A percentile compares a stretch with the other conserved stretches of the same genome.
Conservation (phyloP, 139 green algal species). For the Chlorella sp. region DNA sequence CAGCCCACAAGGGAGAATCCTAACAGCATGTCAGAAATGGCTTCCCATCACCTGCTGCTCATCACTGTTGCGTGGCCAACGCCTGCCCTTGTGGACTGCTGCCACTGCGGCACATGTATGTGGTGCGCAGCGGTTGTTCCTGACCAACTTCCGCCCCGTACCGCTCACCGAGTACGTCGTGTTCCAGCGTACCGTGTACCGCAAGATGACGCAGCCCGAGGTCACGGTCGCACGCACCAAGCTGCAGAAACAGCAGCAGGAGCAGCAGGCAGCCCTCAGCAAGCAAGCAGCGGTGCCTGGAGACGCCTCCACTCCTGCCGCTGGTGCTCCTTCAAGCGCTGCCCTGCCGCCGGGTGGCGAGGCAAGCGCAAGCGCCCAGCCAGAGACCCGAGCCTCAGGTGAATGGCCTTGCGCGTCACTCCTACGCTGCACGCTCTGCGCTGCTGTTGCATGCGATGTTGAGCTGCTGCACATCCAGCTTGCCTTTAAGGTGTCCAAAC, state of each 20-base stretch:
- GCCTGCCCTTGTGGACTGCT: background rate
- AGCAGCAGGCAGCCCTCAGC: background rate
- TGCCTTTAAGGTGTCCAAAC: background rate
- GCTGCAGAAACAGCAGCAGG: conserved; percentile 1
- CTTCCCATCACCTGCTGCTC: background rate
- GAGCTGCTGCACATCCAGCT: too few relatives aligned
- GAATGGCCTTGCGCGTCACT: background rate
- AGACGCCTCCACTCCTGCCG: background rate
- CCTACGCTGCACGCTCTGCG: too few relatives aligned
- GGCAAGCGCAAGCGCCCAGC: background rate
- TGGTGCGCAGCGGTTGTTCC: conserved; percentile 49
- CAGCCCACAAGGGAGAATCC: too few relatives aligned
- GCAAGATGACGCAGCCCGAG: conserved; percentile 9
- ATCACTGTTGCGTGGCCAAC: background rate
- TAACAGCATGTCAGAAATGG: too few relatives aligned
- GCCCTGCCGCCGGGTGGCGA: background rate
- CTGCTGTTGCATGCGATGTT: too few relatives aligned
- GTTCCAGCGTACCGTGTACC: conserved; percentile 46
- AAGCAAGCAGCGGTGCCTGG: background rate
- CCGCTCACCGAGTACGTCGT: conserved; percentile 58
- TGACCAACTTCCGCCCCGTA: conserved; percentile 84
- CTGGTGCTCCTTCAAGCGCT: background rate
- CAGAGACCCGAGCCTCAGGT: background rate
- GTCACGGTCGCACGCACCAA: background rate
- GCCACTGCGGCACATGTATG: too few relatives aligned